These are phyloP conservation scores for Hypsizygus ulmarius DNA, from an alignment of 1,284 basidiomycete species.

Conservation along the genomic window DNA sequence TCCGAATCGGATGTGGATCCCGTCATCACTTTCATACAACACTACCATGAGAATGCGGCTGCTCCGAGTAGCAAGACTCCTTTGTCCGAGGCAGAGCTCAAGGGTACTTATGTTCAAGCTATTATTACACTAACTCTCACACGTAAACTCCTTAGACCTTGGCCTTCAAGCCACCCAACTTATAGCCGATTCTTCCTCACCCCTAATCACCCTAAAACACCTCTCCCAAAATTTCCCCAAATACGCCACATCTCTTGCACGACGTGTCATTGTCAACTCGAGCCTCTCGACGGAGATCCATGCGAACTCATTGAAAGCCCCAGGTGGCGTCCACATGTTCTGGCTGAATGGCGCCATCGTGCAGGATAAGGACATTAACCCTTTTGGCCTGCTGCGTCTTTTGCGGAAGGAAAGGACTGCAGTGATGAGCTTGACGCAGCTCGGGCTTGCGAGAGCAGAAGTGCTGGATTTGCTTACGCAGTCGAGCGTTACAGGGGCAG, in stretches of 20 bases:
- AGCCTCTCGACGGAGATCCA: constrained; percentile 58
- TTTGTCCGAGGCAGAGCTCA: constrained; percentile 63
- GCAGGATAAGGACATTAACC: constrained; percentile 63
- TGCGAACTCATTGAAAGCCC: constrained; percentile 52
- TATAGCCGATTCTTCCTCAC: constrained; percentile 57
- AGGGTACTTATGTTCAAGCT: constrained; percentile 34
- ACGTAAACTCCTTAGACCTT: constrained; percentile 47
- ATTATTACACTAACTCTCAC: constrained; percentile 2
- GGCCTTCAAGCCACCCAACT: constrained; percentile 74
- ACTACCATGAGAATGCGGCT: constrained; percentile 51
- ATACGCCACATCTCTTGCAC: constrained; percentile 70
- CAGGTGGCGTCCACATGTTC: constrained; percentile 54
- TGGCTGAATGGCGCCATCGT: constrained; percentile 81
- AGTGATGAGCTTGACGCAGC: constrained; percentile 57
- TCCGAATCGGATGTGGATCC: constrained; percentile 34
- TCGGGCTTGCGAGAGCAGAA: constrained; percentile 63
- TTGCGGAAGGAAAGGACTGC: constrained; percentile 73
- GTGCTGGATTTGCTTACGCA: constrained; percentile 74
- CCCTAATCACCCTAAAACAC: constrained; percentile 62
- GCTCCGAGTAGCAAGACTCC: constrained; percentile 51
- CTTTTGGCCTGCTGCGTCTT: constrained; percentile 66
- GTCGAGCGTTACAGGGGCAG: constrained; percentile 48
- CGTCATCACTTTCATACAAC: constrained; percentile 50
- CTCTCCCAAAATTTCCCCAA: constrained; percentile 87
- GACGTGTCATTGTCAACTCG: constrained; percentile 55